Evolutionary conservation across 805 yeast genomes (phyloP).

Genomic region (Kazachstania bromeliacearum): DNA sequence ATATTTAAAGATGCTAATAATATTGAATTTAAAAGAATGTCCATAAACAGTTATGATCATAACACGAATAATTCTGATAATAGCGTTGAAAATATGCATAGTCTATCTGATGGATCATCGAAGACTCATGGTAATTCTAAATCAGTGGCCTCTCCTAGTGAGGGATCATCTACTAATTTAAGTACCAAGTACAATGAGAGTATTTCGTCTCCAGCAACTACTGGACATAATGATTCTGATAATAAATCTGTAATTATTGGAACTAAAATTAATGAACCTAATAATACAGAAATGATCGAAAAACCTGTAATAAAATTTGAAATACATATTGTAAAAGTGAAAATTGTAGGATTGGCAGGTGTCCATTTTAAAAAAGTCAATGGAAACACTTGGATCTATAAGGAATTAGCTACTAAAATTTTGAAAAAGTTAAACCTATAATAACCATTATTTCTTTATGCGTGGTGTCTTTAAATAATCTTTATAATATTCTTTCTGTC

Average conservation of each 20-base stretch:
- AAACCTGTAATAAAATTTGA: conserved; percentile 73
- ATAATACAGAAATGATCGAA: conserved; percentile 1
- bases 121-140: too few relatives aligned
- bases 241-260: not conserved
- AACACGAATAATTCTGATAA: too few relatives aligned
- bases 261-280: not conserved
- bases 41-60: too few relatives aligned
- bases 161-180: too few relatives aligned
- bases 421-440: conserved; percentile 61
- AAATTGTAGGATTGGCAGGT: conserved; percentile 83
- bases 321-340: conserved; percentile 86
- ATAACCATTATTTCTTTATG: conserved; percentile 7
- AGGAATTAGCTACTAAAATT: conserved; percentile 80
- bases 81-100: too few relatives aligned
- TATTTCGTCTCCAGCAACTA: not conserved
- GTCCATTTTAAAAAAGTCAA: conserved; percentile 88
- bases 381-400: conserved; percentile 94
- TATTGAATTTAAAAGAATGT: not conserved
- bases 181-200: not conserved
- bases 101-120: too few relatives aligned
- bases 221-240: not conserved
- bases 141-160: too few relatives aligned
- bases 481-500: not conserved
- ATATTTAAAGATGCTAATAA: not conserved
- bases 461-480: too few relatives aligned